Evolutionary conservation across 2,329 filamentous ascomycete genomes (phyloP).

Genomic region (Ophiostoma populinum): DNA sequence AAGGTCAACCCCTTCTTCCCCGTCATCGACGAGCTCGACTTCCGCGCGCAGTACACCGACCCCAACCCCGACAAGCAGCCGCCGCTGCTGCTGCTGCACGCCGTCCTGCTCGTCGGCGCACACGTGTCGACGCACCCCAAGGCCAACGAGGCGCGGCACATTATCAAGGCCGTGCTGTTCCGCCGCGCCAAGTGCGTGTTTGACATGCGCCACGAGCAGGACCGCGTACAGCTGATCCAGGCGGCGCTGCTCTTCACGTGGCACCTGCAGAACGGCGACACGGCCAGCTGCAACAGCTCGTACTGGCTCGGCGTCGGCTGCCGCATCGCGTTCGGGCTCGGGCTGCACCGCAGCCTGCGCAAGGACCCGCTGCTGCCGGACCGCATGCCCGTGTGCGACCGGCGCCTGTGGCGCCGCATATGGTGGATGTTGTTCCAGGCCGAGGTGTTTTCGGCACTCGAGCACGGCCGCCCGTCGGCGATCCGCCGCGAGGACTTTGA

Average conservation of each 20-base stretch:
- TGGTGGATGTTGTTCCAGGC: constrained; percentile 26
- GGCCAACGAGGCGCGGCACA: constrained; percentile 4
- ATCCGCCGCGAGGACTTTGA: constrained; percentile 35
- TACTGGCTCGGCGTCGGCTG: constrained; percentile 6
- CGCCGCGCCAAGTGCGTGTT: constrained; percentile 6
- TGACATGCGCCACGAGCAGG: constrained; percentile 7
- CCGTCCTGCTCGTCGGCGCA: constrained; percentile 5
- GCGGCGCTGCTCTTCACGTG: constrained; percentile 6
- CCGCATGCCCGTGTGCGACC: constrained; percentile 6
- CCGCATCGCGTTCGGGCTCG: constrained; percentile 5
- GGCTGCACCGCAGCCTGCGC: constrained; percentile 6
- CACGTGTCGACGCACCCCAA: constrained; percentile 5
- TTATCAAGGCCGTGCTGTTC: constrained; percentile 6
- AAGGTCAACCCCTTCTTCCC: constrained; percentile 8
- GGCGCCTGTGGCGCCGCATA: constrained; percentile 13
- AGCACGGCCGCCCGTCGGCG: constrained; percentile 32
- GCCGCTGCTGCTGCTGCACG: constrained; percentile 4
- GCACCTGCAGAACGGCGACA: constrained; percentile 7
- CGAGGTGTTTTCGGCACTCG: constrained; percentile 20
- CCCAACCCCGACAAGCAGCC: constrained; percentile 3
- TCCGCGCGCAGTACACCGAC: constrained; percentile 5
- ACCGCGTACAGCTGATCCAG: constrained; percentile 6
- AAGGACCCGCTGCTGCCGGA: constrained; percentile 7
- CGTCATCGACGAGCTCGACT: constrained; percentile 7
- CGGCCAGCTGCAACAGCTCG: constrained; percentile 4